Conservation (phyloP, 768 basidiomycete genomes). For the Hygrocybe coccinea region DNA sequence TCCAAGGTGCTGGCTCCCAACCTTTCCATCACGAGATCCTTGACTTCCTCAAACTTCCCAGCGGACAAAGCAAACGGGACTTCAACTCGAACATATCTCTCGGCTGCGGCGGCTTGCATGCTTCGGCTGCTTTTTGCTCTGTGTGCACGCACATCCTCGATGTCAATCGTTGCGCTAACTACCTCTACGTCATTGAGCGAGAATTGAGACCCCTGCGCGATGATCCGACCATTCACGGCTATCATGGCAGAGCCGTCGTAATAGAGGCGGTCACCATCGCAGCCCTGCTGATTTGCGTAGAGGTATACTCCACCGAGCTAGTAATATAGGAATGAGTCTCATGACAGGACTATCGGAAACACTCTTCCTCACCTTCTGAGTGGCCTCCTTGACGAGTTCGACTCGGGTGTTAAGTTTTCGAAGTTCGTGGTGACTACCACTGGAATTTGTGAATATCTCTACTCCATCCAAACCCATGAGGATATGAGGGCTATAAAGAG, state of each 20-base stretch:
- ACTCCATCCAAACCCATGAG: conserved; percentile 97
- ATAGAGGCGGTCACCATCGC: conserved; percentile 95
- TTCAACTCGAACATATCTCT: conserved; percentile 76
- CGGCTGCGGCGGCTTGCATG: conserved; percentile 79
- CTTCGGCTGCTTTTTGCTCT: conserved; percentile 78
- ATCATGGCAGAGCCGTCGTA: conserved; percentile 98
- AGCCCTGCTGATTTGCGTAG: conserved; percentile 98
- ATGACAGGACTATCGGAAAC: not conserved
- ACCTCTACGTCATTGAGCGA: conserved; percentile 95
- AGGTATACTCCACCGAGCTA: conserved; percentile 96
- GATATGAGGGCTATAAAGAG: conserved; percentile 76
- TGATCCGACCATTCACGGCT: conserved; percentile 84
- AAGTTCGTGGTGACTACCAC: conserved; percentile 96
- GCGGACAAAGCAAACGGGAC: conserved; percentile 74
- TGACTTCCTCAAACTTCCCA: conserved; percentile 64
- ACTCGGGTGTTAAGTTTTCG: conserved; percentile 90
- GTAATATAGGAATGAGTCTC: conserved; percentile 2
- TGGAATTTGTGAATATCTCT: conserved; percentile 98
- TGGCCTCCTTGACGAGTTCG: conserved; percentile 95
- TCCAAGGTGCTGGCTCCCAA: conserved; percentile 38
- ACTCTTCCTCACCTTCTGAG: conserved; percentile 64
- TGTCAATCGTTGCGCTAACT: conserved; percentile 89
- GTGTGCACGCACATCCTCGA: conserved; percentile 93
- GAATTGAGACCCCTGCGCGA: conserved; percentile 97
- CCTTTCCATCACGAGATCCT: conserved; percentile 45